These are phyloP conservation scores for Leishmania tarentolae DNA, from an alignment of 208 protist genomes.

Conservation along the genomic window DNA sequence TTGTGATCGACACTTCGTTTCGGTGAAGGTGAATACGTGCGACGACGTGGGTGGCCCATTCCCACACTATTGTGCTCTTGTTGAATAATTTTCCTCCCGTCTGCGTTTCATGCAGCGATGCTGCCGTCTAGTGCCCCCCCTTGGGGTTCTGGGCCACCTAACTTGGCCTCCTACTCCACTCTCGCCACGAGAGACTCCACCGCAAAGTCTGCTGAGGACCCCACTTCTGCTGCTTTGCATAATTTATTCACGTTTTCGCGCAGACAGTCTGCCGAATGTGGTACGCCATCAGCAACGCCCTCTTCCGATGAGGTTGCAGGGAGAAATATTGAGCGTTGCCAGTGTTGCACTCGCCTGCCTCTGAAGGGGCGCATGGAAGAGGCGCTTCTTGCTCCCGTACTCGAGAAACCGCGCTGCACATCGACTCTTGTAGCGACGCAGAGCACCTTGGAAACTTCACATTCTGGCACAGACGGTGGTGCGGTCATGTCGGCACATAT, in stretches of 20 bases:
- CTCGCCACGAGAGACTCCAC: not conserved
- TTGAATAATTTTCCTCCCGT: not conserved
- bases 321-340: not conserved
- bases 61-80: not conserved
- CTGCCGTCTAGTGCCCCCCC: not conserved
- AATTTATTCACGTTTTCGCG: not conserved
- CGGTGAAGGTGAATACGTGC: not conserved
- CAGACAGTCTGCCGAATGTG: not conserved
- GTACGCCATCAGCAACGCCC: not conserved
- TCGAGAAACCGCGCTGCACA: not conserved
- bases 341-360: not conserved
- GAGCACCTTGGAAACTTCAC: not conserved
- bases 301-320: not conserved
- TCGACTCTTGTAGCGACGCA: not conserved
- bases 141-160: not conserved
- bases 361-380: not conserved
- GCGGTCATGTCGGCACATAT: not conserved
- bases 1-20: not conserved
- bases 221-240: not conserved
- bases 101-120: not conserved
- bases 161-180: not conserved
- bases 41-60: not conserved
- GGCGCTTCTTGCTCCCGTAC: not conserved
- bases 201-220: not conserved
- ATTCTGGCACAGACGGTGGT: not conserved